Base-by-base conservation (phyloP, 2,329 filamentous ascomycete species). In the Cladophialophora yegresii region DNA sequence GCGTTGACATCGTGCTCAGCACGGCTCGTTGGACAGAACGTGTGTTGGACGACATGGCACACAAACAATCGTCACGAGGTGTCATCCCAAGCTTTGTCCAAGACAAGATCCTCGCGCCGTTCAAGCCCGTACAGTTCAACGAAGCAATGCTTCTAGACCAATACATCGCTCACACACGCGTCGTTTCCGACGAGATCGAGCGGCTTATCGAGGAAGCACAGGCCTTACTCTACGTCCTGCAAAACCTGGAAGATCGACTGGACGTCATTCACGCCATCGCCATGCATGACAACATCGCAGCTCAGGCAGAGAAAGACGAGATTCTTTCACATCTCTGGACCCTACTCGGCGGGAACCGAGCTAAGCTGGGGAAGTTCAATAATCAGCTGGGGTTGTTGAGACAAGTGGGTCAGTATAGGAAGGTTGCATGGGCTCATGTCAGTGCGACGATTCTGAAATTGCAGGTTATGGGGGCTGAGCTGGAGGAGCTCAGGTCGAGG, bases 11-110 rank as follows among this genome's bases (percentile, higher is more conserved):
- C 40, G 87, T 93, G 56, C 87, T 93, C 64, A 84, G 83, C 67
- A 91, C 89, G 62, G 92, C 91, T 72, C 84, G 85, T 61, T 92
- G 88, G 88, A 93, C 90, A 0, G 83, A 87, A 54, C 82, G 86
- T 16, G 86, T 88, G 53, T 83, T 92, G 54, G 84, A 89, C 70
- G 84, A 84, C 7, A 80, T 91, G n/a, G 80, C 79, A 0, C 65
- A 77, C 7, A 73, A 78, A 8, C 76, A 82, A 60, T 75, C 76
- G 0, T 72, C 73, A 32, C 72, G 71, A 30, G 79, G 72, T 66
- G 66, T 77, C 1, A 58, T 82, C 71, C 57, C 77, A 71, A 69
- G 71, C 2, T 81, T 83, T 65, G 70, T 83, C 50, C 76, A 78
- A 49, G 77, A 81, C 54, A 81, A 78, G 65, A 67, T 83, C 26